Evolutionary conservation across 768 basidiomycete species (phyloP), one percentile per base, ranked within the genome.

Genomic region (Amanita exitialis): DNA sequence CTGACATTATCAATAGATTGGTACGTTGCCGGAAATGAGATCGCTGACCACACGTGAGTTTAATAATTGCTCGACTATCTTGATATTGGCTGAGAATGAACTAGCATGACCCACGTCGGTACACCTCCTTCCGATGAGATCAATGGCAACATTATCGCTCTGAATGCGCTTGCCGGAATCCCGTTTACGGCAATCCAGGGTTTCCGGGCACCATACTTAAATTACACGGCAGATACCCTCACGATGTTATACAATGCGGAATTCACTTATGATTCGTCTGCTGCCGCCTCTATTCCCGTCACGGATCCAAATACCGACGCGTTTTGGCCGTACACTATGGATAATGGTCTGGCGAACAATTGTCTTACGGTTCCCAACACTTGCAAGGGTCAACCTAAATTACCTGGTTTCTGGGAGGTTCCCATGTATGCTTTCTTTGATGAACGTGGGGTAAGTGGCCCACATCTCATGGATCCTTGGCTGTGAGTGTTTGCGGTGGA

Each of bases 381-480:
- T 3, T 89, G 88, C 66, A 74, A 80, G 58, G 87, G 88, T 39
- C 62, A 83, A 65, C 83, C 83, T 5, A 75, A 77, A 55, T 67
- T 89, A 2, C 83, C 85, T 18, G 87, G 88, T 4, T 75, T 90
- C 59, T 90, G 88, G 88, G 86, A 90, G 65, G 73, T 88, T 48
- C 88, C 88, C 1, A 88, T 90, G 86, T 87, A 87, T 62, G 81
- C 81, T 0, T 76, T 79, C 64, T 88, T 89, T 55, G 86, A 86
- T 61, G 53, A 74, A 8, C 62, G 66, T 9, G 83, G 83, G 4
- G 68, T 64, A 7, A 65, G 55, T 6, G 83, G 83, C 0, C 64
- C 70, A 13, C 86, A 89, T 68, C 67, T 89, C 57, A 89, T 89
- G 87, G 88, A 90, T 59, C 86, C 86, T 43, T 89, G 85, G 84